A percentile compares a stretch with the other conserved stretches of the same genome.
phyloP scores from a whole-genome alignment of 164 flowering plant species.

The Vitis rotundifolia region DNA sequence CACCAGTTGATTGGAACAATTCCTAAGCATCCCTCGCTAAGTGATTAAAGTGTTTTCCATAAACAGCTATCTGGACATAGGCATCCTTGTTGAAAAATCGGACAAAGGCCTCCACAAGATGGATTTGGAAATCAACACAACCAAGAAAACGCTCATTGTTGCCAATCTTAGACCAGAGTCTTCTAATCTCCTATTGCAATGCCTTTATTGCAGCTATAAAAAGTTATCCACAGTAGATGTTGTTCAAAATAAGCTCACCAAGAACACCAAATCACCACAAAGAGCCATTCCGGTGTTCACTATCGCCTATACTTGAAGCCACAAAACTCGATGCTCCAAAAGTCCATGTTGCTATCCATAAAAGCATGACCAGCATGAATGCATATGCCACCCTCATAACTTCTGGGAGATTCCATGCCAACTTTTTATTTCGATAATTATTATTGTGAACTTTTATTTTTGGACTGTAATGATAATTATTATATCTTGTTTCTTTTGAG shows the following conservation, averaged over 20 bases:
- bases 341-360: slow-evolving; percentile 92
- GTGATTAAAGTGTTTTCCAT: slow-evolving; percentile 88
- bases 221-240: slow-evolving; percentile 97
- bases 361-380: slow-evolving; percentile 83
- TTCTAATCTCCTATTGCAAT: slow-evolving; percentile 97
- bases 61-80: slow-evolving; percentile 96
- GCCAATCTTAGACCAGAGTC: slow-evolving; percentile 93
- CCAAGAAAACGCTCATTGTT: slow-evolving; percentile 95
- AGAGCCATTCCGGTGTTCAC: slow-evolving; percentile 92
- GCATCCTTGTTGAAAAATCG: slow-evolving; percentile 98
- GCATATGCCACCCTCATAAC: slow-evolving; percentile 76
- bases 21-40: slow-evolving; percentile 99
- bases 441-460: too few relatives aligned
- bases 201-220: slow-evolving; percentile 95
- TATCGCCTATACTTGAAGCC: slow-evolving; percentile 78
- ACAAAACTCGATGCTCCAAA: slow-evolving; percentile 96
- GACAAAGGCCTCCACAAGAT: slow-evolving; percentile 95
- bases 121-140: slow-evolving; percentile 93
- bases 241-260: slow-evolving; percentile 98
- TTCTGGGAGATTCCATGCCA: slow-evolving; percentile 89
- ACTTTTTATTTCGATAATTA: too few relatives aligned
- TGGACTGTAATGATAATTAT: too few relatives aligned
- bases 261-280: slow-evolving; percentile 98
- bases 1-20: slow-evolving; percentile 98
- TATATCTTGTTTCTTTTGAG: too few relatives aligned